phyloP scores from a whole-genome alignment of 2,329 filamentous ascomycete genomes.

The Moelleriella libera region DNA sequence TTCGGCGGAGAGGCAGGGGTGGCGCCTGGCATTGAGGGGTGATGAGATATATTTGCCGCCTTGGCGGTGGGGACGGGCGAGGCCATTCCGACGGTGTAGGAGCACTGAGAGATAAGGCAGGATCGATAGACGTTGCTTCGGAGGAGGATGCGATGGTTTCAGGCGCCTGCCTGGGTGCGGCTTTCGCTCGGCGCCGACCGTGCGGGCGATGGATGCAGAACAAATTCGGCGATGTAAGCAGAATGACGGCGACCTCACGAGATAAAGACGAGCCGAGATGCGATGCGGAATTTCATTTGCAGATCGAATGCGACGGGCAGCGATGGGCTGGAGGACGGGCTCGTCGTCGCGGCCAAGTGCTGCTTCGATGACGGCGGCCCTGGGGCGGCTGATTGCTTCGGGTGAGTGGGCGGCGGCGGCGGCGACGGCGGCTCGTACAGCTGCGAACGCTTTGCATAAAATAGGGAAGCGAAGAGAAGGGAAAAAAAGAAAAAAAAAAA shows the following conservation, averaged over 20 bases:
- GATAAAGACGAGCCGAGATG: neutral
- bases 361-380: too few relatives aligned
- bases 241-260: neutral
- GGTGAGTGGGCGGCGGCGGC: too few relatives aligned
- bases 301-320: neutral
- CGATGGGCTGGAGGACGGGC: neutral
- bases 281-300: neutral
- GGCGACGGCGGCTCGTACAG: too few relatives aligned
- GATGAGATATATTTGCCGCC: conserved; percentile 16
- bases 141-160: neutral
- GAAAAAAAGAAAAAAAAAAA: too few relatives aligned
- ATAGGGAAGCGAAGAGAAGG: too few relatives aligned
- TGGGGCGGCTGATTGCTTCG: too few relatives aligned
- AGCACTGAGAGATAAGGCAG: neutral
- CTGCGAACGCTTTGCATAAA: too few relatives aligned
- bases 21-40: conserved; percentile 13
- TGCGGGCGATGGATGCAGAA: neutral
- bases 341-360: too few relatives aligned
- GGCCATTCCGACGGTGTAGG: conserved; percentile 15
- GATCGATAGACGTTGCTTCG: neutral
- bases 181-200: neutral
- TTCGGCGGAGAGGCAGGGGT: conserved; percentile 56
- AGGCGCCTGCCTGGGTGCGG: neutral
- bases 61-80: conserved; percentile 19
- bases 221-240: neutral